Percentiles rank a stretch among this genome's conserved stretches.
Conservation (phyloP, 257 asterid species). For the Rubia yunnanensis region DNA sequence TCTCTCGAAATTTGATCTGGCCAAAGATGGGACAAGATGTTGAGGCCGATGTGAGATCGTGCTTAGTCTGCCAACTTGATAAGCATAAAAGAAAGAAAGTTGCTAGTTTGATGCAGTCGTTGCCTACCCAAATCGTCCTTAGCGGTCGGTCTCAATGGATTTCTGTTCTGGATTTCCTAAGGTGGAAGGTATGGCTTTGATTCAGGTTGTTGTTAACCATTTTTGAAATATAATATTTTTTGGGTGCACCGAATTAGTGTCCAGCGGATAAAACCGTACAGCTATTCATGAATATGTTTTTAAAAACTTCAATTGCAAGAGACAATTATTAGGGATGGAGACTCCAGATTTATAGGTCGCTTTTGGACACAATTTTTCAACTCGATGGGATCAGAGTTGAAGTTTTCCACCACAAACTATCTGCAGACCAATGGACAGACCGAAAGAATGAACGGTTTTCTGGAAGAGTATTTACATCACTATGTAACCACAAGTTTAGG, state of each 20-base stretch:
- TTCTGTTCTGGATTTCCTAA: background rate
- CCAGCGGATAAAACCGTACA: background rate
- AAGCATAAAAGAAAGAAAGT: background rate
- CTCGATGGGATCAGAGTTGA: background rate
- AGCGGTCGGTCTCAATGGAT: background rate
- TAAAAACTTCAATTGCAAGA: background rate
- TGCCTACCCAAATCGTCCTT: background rate
- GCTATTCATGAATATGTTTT: background rate
- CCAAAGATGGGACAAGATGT: background rate
- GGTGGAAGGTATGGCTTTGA: background rate
- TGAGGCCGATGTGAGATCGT: background rate
- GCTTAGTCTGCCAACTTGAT: background rate
- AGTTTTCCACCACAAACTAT: background rate
- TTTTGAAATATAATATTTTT: background rate
- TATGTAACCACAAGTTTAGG: background rate
- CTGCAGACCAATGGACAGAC: background rate
- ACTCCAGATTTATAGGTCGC: background rate
- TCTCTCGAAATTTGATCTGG: background rate
- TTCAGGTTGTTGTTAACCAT: background rate
- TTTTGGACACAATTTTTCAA: background rate
- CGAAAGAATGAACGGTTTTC: too few relatives aligned
- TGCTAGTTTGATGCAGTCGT: too few relatives aligned
- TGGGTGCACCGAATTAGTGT: background rate
- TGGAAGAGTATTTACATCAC: background rate
- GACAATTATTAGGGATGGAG: background rate